These are phyloP conservation scores for Daedalea quercina DNA, from an alignment of 768 basidiomycete species.

Conservation along the genomic window DNA sequence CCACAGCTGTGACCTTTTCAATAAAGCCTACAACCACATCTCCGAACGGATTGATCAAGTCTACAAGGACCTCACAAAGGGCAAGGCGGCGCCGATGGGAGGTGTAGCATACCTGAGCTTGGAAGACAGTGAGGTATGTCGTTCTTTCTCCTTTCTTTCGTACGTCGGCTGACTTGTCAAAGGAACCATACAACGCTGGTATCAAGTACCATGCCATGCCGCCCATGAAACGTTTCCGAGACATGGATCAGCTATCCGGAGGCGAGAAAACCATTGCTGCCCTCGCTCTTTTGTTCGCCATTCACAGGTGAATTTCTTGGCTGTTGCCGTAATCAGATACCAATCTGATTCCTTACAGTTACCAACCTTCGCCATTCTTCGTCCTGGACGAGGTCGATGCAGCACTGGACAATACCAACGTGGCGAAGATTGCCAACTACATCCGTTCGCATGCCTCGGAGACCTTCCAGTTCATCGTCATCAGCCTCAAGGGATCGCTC, in stretches of 20 bases:
- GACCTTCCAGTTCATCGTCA: conserved; percentile 92
- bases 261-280: conserved; percentile 99
- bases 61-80: conserved; percentile 97
- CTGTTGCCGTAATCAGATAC: neutral
- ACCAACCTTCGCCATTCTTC: conserved; percentile 96
- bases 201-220: conserved; percentile 99
- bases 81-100: conserved; percentile 88
- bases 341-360: conserved; percentile 37
- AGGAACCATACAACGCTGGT: conserved; percentile 83
- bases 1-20: conserved; percentile 75
- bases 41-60: conserved; percentile 91
- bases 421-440: conserved; percentile 91
- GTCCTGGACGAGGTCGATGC: conserved; percentile 99
- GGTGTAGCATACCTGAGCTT: conserved; percentile 95
- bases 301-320: conserved; percentile 66
- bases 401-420: conserved; percentile 97
- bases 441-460: conserved; percentile 81
- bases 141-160: neutral
- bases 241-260: conserved; percentile 98
- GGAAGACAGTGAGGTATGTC: conserved; percentile 86
- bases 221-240: conserved; percentile 97
- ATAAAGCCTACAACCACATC: conserved; percentile 94
- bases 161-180: neutral
- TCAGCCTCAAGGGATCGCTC: conserved; percentile 90
- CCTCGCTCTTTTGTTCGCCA: conserved; percentile 91